Evolutionary conservation across 495 filamentous ascomycete genomes (phyloP).

Genomic region (Stereocaulon alpinum): DNA sequence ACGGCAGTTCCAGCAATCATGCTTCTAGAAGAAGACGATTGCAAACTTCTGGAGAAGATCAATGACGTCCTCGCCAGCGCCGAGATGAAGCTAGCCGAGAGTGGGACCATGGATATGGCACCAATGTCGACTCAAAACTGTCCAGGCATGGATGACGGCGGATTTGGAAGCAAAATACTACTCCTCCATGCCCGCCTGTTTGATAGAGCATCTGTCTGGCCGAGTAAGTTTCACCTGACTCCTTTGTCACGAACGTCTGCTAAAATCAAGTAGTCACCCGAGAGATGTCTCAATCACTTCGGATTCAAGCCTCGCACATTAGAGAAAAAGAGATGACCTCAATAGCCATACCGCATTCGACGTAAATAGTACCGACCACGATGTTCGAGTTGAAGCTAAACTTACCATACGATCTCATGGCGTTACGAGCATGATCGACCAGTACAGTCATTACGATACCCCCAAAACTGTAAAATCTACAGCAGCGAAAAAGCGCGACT

Average conservation of each 20-base stretch:
- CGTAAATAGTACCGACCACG: not conserved
- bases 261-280: slow-evolving; percentile 58
- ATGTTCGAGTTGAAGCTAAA: not conserved
- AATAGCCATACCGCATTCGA: slow-evolving; percentile 33
- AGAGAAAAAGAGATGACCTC: slow-evolving; percentile 59
- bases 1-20: slow-evolving; percentile 71
- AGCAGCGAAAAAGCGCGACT: slow-evolving; percentile 3
- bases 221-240: slow-evolving; percentile 47
- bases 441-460: slow-evolving; percentile 8
- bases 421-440: slow-evolving; percentile 4
- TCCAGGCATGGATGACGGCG: slow-evolving; percentile 51
- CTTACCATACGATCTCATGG: not conserved
- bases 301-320: slow-evolving; percentile 77
- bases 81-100: slow-evolving; percentile 67
- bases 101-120: slow-evolving; percentile 31
- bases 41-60: slow-evolving; percentile 77
- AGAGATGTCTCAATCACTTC: slow-evolving; percentile 77
- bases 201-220: slow-evolving; percentile 85
- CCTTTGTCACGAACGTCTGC: not conserved
- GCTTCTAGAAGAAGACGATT: slow-evolving; percentile 86
- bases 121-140: slow-evolving; percentile 45
- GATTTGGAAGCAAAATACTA: slow-evolving; percentile 79
- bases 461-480: slow-evolving; percentile 1
- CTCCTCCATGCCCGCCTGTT: slow-evolving; percentile 81
- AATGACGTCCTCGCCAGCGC: slow-evolving; percentile 68